Evolutionary conservation across 1,284 basidiomycete genomes (phyloP).

Genomic region (Coriolopsis trogii): DNA sequence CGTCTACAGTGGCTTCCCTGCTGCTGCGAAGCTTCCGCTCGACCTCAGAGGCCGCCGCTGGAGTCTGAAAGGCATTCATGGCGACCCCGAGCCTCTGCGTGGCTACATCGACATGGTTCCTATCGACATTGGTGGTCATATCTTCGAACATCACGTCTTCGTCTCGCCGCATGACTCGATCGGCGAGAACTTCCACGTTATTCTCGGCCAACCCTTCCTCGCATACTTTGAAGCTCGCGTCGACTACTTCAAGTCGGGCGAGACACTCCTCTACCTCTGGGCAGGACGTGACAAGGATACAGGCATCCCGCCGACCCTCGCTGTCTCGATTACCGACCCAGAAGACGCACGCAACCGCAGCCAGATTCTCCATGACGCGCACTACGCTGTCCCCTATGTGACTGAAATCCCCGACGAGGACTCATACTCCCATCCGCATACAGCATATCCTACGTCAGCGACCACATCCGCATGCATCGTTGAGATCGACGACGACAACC

Average conservation of each 20-base stretch:
- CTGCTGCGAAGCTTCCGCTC: not conserved
- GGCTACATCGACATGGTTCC: slow-evolving; percentile 26
- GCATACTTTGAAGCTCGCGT: not conserved
- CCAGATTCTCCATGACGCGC: not conserved
- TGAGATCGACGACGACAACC: not conserved
- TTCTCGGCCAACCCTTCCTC: slow-evolving; percentile 37
- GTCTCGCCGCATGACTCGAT: slow-evolving; percentile 17
- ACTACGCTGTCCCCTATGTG: not conserved
- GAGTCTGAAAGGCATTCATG: not conserved
- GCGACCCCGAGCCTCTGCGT: slow-evolving; percentile 3
- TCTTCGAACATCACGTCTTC: slow-evolving; percentile 36
- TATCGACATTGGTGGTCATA: slow-evolving; percentile 25
- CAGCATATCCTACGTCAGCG: too few relatives aligned
- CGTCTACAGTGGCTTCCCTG: not conserved
- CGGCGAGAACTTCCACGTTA: slow-evolving; percentile 21
- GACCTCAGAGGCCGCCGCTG: not conserved
- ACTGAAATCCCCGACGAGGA: not conserved
- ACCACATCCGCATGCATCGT: not conserved
- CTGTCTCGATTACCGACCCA: not conserved
- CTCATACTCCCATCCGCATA: too few relatives aligned
- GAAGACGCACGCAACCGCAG: not conserved
- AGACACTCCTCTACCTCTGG: not conserved
- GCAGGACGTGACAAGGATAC: not conserved
- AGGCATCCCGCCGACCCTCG: not conserved
- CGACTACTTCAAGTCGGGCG: not conserved